Conservation (phyloP, 78 protist species). For the Trichosphaerium sp. region DNA sequence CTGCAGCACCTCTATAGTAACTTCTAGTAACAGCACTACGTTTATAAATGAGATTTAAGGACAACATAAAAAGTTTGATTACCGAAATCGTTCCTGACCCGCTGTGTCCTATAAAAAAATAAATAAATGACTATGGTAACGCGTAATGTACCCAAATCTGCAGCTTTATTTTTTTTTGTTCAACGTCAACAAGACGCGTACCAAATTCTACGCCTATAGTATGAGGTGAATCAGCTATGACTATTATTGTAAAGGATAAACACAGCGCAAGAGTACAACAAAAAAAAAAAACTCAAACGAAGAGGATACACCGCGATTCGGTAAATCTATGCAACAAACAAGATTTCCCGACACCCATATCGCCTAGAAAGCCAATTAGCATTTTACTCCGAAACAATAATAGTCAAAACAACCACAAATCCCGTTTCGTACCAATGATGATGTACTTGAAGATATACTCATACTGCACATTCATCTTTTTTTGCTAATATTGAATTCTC, state of each 20-base stretch:
- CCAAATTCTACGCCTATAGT: constrained; percentile 89
- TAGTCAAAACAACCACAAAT: not conserved
- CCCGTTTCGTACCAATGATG: constrained; percentile 41
- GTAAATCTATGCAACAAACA: constrained; percentile 75
- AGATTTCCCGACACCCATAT: constrained; percentile 83
- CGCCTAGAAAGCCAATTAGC: constrained; percentile 26
- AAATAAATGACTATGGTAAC: not conserved
- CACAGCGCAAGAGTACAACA: too few species aligned
- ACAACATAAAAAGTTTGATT: not conserved
- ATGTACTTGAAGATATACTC: constrained; percentile 77
- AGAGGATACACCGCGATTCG: constrained; percentile 53
- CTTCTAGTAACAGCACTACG: constrained; percentile 29
- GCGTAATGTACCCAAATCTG: constrained; percentile 56
- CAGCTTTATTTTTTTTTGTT: constrained; percentile 46
- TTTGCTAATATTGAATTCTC: too few species aligned
- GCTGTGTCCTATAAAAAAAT: constrained; percentile 13
- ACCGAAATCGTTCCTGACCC: constrained; percentile 29
- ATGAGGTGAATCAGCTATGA: constrained; percentile 53
- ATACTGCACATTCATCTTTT: not conserved
- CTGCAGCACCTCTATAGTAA: constrained; percentile 63
- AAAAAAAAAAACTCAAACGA: too few species aligned
- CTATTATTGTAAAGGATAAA: not conserved
- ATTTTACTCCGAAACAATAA: not conserved
- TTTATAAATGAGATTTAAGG: not conserved
- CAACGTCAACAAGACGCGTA: constrained; percentile 52